A percentile compares a stretch with the other conserved stretches of the same genome.
Evolutionary conservation across 2,329 filamentous ascomycete species (phyloP).

Genomic region (Helminthosporium solani): DNA sequence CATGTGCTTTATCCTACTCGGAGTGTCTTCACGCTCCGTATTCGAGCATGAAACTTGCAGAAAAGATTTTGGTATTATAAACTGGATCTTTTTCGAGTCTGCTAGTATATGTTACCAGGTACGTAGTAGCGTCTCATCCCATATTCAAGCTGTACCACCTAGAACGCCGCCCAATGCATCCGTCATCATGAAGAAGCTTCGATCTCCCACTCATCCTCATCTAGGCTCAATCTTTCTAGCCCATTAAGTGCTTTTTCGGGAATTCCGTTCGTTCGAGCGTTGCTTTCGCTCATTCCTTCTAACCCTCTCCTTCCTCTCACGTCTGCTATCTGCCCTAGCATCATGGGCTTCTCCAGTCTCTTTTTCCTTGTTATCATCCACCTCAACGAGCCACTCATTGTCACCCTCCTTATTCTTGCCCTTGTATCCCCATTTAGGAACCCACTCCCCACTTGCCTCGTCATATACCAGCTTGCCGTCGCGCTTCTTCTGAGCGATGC

Average conservation of each 20-base stretch:
- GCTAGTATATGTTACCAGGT: background rate
- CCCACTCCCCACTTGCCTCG: constrained; percentile 82
- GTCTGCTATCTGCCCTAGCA: constrained; percentile 59
- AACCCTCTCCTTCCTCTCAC: constrained; percentile 55
- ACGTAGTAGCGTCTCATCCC: background rate
- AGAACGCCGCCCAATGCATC: constrained; percentile 34
- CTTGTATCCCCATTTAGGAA: constrained; percentile 92
- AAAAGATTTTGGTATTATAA: no score
- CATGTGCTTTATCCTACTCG: no score
- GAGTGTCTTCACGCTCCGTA: no score
- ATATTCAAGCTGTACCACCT: background rate
- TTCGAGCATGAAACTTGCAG: no score
- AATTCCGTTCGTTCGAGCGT: constrained; percentile 62
- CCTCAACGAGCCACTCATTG: constrained; percentile 87
- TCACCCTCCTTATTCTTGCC: constrained; percentile 83
- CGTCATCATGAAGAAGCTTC: constrained; percentile 11
- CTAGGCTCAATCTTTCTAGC: constrained; percentile 9
- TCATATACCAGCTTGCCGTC: constrained; percentile 76
- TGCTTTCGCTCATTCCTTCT: constrained; percentile 47
- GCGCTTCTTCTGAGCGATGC: constrained; percentile 82
- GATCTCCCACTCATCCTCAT: constrained; percentile 8
- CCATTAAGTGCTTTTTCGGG: constrained; percentile 53
- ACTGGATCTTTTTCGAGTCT: no score
- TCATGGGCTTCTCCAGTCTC: constrained; percentile 64
- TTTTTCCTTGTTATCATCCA: constrained; percentile 69